Percentiles rank a stretch among this genome's conserved stretches.
phyloP scores from a whole-genome alignment of 345 rosid genomes.

The Eucalyptus marginata region DNA sequence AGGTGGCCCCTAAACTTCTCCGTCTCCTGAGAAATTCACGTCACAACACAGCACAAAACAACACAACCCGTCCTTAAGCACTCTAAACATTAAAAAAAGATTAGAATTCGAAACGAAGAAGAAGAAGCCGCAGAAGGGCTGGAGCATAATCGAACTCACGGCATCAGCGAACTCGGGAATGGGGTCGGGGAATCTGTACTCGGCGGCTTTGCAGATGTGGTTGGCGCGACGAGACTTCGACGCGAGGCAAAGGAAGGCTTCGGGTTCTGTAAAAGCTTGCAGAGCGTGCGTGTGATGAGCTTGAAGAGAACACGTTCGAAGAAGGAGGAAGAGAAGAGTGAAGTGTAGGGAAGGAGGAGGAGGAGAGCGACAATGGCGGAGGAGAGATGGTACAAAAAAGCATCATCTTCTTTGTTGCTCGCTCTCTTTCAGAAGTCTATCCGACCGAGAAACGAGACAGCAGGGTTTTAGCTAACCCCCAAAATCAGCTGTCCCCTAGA shows the following conservation, averaged over 20 bases:
- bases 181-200: slow-evolving; percentile 79
- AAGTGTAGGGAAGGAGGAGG: background rate
- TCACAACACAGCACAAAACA: background rate
- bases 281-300: background rate
- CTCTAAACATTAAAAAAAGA: background rate
- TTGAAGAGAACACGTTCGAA: background rate
- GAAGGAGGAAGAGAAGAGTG: background rate
- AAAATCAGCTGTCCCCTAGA: too few relatives aligned
- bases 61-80: background rate
- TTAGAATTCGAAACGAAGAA: background rate
- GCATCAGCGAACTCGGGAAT: slow-evolving; percentile 83
- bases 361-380: background rate
- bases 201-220: slow-evolving; percentile 50
- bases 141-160: slow-evolving; percentile 17
- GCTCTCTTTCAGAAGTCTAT: background rate
- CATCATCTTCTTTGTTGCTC: background rate
- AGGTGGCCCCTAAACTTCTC: slow-evolving; percentile 66
- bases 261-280: background rate
- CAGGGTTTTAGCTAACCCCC: background rate
- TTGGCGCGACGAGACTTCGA: background rate
- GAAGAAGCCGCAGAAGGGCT: background rate
- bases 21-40: slow-evolving; percentile 42
- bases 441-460: background rate
- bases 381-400: background rate
- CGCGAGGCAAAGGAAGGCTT: background rate